Evolutionary conservation across 2,329 filamentous ascomycete genomes (phyloP), one percentile per base, ranked within the genome.

Genomic region (Pseudogymnoascus sp.): DNA sequence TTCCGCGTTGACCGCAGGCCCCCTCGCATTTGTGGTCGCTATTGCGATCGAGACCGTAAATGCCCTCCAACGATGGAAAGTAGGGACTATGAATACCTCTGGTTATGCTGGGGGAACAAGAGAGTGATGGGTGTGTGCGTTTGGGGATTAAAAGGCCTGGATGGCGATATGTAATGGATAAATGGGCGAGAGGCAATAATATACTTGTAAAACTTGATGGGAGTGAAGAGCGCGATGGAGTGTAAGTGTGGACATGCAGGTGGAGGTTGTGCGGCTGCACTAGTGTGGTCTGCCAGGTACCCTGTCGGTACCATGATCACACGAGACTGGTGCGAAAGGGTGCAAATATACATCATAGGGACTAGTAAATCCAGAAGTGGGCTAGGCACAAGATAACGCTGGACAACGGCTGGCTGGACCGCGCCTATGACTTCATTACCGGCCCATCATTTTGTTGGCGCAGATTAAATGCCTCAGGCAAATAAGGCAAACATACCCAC

Each of bases 161-260:
- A 54, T 54, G 47, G 28, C 47, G 47, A 34, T 54, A 12, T 54
- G 47, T 54, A 54, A 54, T 54, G 47, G 47, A 54, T 34, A 54
- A 18, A 54, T 18, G 47, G n/a, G 28, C 30, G 43, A n/a, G 43
- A 54, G 47, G 47, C 47, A 54, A 54, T 54, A 54, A 32, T 32
- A 54, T 32, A 54, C 47, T 54, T 54, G 47, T 54, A 54, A 54
- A 54, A 54, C 28, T 54, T 54, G 47, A 32, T 12, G 28, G 28
- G 47, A 54, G 47, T 54, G 28, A 54, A 32, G 47, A 54, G 28
- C 47, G 47, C 47, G 47, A 54, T 54, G 47, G 25, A 50, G 25
- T 54, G 47, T 14, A 28, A 54, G 47, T 54, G 47, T 54, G 47
- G 47, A 54, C 47, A 54, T 54, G 47, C 47, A 54, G 43, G 47